These are phyloP conservation scores for Blastomyces emzantsi DNA, from an alignment of 2,329 filamentous ascomycete genomes.

Conservation along the genomic window DNA sequence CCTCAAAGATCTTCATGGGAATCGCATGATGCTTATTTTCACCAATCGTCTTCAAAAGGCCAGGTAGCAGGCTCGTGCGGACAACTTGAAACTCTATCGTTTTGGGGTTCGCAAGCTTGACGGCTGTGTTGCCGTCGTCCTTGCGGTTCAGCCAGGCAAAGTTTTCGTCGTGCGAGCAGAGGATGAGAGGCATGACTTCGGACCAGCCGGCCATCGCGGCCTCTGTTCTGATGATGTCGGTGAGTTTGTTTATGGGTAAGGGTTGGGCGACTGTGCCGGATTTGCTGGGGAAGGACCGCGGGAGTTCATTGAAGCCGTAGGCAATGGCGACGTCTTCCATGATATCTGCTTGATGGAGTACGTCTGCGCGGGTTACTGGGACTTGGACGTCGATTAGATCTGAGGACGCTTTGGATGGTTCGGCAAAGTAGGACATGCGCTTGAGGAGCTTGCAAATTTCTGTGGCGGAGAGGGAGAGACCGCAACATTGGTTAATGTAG, in stretches of 20 bases:
- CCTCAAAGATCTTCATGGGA: conserved; percentile 88
- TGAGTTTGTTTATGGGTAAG: conserved; percentile 85
- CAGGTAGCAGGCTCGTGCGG: conserved; percentile 74
- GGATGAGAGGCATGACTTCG: conserved; percentile 90
- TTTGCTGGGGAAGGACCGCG: conserved; percentile 75
- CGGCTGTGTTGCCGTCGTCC: conserved; percentile 73
- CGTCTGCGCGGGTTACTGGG: conserved; percentile 83
- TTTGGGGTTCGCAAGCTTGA: conserved; percentile 86
- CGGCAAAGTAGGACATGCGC: conserved; percentile 82
- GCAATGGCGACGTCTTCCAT: conserved; percentile 98
- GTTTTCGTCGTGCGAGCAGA: conserved; percentile 98
- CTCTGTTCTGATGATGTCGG: conserved; percentile 81
- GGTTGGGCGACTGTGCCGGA: conserved; percentile 79
- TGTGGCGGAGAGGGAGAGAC: conserved; percentile 63
- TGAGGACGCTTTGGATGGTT: conserved; percentile 58
- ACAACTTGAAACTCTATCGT: conserved; percentile 90
- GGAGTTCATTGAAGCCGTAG: conserved; percentile 95
- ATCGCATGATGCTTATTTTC: conserved; percentile 86
- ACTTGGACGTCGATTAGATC: conserved; percentile 73
- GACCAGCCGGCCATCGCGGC: conserved; percentile 91
- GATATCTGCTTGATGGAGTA: conserved; percentile 92
- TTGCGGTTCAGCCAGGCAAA: conserved; percentile 88
- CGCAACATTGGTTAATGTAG: conserved; percentile 91
- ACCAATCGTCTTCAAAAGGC: conserved; percentile 83
- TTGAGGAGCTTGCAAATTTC: conserved; percentile 70